Evolutionary conservation across 495 filamentous ascomycete species (phyloP), one percentile per base, ranked within the genome.

Genomic region (Viridothelium virens): DNA sequence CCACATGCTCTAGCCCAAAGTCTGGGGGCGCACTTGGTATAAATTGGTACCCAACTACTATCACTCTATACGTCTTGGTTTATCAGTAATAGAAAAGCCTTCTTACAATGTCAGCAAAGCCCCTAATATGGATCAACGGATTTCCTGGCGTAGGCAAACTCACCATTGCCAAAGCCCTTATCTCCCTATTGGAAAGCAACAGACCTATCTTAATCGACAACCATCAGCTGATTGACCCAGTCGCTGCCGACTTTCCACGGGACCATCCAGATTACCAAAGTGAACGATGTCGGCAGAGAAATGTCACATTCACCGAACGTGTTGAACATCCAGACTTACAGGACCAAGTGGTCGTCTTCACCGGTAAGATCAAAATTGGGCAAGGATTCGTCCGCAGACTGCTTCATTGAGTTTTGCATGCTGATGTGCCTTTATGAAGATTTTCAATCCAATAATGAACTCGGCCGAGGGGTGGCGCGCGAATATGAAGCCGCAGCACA

Each of bases 391-490:
- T 25, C 25, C 25, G 25, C 25, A 25, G 25, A 25, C 25, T 25
- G 25, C 25, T 25, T 25, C 1, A 25, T 25, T 25, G 25, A 25
- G 25, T 25, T 25, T 25, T 25, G 25, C 25, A 25, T 25, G 25
- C 25, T 25, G 25, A 25, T 25, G 25, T 25, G 25, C 25, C 25
- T 25, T 25, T 25, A 1, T 25, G 25, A 25, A 53, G 48, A 53
- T 53, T 53, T 53, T 53, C 48, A 53, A 53, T 53, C 12, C 5
- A 53, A 53, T 53, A 53, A 53, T 53, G 48, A 53, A n/a, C 16
- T 53, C 5, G 48, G 48, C 5, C 11, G 18, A 53, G 11, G 11
- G 18, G 48, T 53, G 48, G 48, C 48, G 11, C 11, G 11, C 11
- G 48, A 53, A 18, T 53, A 53, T n/a, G 5, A 53, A 53, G 48